Evolutionary conservation across 176 grass and related monocot species (phyloP), one percentile per base, ranked within the genome.

Genomic region (Oryza meridionalis): DNA sequence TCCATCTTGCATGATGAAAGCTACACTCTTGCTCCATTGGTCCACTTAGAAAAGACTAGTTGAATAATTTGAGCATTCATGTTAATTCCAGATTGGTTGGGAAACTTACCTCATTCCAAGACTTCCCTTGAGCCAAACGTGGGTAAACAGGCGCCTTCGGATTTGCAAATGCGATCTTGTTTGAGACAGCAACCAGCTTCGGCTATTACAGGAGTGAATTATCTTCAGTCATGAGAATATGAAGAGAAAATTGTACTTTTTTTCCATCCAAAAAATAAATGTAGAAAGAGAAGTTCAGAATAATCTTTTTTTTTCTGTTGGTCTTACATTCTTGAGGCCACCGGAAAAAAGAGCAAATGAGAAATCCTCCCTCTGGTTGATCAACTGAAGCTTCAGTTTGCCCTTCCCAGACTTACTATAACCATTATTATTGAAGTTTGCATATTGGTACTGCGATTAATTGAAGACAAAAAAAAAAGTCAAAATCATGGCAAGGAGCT

Each of bases 291-390:
- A 79, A 90, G 63, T 69, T 79, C 21, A 84, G 26, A 44, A 45
- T 0, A 17, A 14, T 51, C 33, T 2, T 25, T 19, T 58, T 24
- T 40, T 1, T 15, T 62, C 27, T 29, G 2, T 31, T 31, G 29
- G 1, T 63, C 24, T 76, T 90, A 91, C 95, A 82, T 72, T 82
- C n/a, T 53, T 71, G 11, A 95, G 84, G 31, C 89, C 90, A 22
- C 92, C 92, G 3, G 91, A 84, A 72, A 94, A 97, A 58, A 97
- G 80, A 69, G 76, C 88, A 40, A 94, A 92, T n/a, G 92, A 77
- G 77, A 97, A 97, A 78, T 94, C 94, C 40, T 73, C 90, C 43
- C 88, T 90, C 84, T 94, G 94, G 62, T 94, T 97, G 83, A 97
- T 97, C 80, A 94, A 44, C 33, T 94, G 94, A 87, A 92, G 88